Conservation (phyloP, 306 rosid genomes). For the Rubus parviflorus region DNA sequence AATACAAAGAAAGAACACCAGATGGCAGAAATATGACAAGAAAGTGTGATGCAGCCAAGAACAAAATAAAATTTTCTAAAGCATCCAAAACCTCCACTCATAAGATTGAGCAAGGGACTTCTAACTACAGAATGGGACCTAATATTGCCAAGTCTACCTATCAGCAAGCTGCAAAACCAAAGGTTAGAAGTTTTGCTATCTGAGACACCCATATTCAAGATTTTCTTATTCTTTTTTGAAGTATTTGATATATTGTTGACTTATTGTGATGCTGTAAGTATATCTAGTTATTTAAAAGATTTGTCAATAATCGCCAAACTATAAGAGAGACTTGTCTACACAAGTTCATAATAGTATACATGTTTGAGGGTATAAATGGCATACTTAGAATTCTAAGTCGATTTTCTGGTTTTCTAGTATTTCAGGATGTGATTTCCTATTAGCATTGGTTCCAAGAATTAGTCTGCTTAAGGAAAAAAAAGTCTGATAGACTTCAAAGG, state of each 20-base stretch:
- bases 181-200: conserved; percentile 46
- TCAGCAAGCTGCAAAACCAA: conserved; percentile 46
- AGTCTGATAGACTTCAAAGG: too few species aligned
- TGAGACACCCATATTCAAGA: background rate
- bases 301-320: background rate
- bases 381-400: background rate
- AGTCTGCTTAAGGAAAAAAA: background rate
- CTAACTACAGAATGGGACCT: conserved; percentile 29
- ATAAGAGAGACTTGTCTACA: background rate
- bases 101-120: conserved; percentile 32
- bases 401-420: background rate
- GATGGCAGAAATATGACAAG: conserved; percentile 35
- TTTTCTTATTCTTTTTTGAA: background rate
- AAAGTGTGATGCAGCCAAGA: conserved; percentile 39
- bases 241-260: background rate
- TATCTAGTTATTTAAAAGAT: background rate
- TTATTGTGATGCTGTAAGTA: background rate
- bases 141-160: conserved; percentile 33
- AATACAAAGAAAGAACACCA: conserved; percentile 32
- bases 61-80: conserved; percentile 23
- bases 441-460: background rate
- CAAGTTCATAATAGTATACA: background rate
- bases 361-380: background rate
- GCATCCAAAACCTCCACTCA: conserved; percentile 31
- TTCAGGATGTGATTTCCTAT: background rate